A percentile compares a stretch with the other conserved stretches of the same genome.
These are phyloP conservation scores for Epichloe sibirici DNA, from an alignment of 2,329 filamentous ascomycete species.

Conservation along the genomic window DNA sequence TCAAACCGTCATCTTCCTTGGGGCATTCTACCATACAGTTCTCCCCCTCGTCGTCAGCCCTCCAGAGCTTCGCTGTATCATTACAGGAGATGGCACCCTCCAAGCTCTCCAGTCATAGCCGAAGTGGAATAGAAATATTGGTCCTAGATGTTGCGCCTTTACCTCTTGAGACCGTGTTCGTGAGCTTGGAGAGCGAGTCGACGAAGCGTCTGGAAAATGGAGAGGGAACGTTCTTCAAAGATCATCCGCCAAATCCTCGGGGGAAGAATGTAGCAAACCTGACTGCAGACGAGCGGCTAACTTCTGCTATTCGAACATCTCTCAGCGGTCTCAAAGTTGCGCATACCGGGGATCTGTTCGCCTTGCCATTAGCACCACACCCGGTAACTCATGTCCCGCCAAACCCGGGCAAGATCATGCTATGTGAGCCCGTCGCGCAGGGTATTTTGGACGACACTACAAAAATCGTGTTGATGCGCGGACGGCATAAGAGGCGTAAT, in stretches of 20 bases:
- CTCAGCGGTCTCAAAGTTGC: constrained; percentile 63
- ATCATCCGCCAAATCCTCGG: constrained; percentile 34
- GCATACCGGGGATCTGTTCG: constrained; percentile 69
- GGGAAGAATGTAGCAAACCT: constrained; percentile 25
- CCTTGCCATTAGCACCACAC: constrained; percentile 68
- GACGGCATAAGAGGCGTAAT: constrained; percentile 42
- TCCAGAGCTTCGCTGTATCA: constrained; percentile 67
- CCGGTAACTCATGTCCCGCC: constrained; percentile 76
- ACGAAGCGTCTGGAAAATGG: constrained; percentile 71
- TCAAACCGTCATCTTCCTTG: constrained; percentile 51
- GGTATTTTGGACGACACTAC: constrained; percentile 67
- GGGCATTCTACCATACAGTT: constrained; percentile 71
- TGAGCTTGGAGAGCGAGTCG: constrained; percentile 71
- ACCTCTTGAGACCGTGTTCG: constrained; percentile 72
- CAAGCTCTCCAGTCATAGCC: constrained; percentile 58
- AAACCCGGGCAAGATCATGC: constrained; percentile 73
- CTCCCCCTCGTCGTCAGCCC: constrained; percentile 55
- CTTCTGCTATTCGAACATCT: constrained; percentile 59
- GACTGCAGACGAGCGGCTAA: constrained; percentile 44
- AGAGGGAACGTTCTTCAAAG: constrained; percentile 68
- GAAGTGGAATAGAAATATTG: constrained; percentile 71
- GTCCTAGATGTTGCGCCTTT: constrained; percentile 72
- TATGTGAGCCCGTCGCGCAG: constrained; percentile 92
- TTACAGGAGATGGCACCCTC: constrained; percentile 65
- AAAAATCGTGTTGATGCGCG: constrained; percentile 68